Base-by-base conservation (phyloP, 768 basidiomycete genomes). In the Rubroboletus pulcherrimus region DNA sequence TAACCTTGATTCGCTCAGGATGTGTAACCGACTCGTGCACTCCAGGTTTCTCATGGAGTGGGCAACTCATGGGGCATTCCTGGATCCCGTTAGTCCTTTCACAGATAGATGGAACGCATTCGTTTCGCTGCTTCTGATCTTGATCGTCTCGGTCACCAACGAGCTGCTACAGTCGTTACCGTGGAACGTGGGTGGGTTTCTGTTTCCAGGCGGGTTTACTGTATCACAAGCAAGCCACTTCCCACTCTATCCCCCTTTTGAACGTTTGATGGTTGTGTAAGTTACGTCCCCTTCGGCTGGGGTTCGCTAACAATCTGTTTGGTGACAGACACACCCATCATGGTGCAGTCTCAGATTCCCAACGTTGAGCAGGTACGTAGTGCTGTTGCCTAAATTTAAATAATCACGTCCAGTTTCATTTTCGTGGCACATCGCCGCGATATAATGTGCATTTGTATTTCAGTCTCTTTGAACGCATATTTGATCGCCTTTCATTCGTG, bases 161-260 rank as follows among this genome's bases (percentile, higher is more conserved):
- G 8, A 29, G 9, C 24, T 34, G 44, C 26, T n/a, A 49, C 43
- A 14, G 29, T 43, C 12, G 30, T 29, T 53, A 30, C 34, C 35
- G 41, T 14, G 45, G 40, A 42, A 43, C 44, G 33, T 39, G 30
- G 7, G 42, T 47, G 17, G 7, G 15, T 46, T 35, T 34, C 33
- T 37, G 15, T 51, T 43, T 43, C 43, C 33, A 29, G 51, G 11
- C 15, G 24, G 21, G 12, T 11, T 21, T n/a, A 19, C 34, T 31
- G 19, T 43, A 33, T 33, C 34, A 42, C 29, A 26, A 17, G 26
- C 31, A 17, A 11, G 21, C 3, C 26, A 38, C 34, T 44, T 47
- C 39, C 55, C 60, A 21, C 61, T 47, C 38, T 51, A 51, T 34
- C 52, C 21, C 53, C 61, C 29, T 14, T 51, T 51, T 26, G 37